A percentile compares a stretch with the other conserved stretches of the same genome.
These are phyloP conservation scores for Hygrophoropsis aurantiaca DNA, from an alignment of 768 basidiomycete species.

Conservation along the genomic window DNA sequence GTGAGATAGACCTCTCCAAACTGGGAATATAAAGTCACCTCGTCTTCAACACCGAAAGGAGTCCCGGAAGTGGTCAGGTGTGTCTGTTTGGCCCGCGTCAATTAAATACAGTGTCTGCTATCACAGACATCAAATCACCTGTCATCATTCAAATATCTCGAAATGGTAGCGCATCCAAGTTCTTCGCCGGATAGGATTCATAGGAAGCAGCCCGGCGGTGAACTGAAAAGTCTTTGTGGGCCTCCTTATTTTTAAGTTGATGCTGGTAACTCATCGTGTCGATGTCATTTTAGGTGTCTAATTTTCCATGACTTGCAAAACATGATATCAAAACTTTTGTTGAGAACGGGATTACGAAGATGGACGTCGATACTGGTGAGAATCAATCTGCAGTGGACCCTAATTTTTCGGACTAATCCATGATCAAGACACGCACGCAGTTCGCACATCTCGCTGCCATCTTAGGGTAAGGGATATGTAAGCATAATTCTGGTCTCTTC, in stretches of 20 bases:
- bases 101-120: constrained; percentile 8
- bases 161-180: constrained; percentile 64
- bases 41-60: constrained; percentile 62
- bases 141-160: constrained; percentile 71
- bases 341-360: constrained; percentile 65
- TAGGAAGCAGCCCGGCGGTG: constrained; percentile 46
- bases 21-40: constrained; percentile 54
- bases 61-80: constrained; percentile 62
- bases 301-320: constrained; percentile 72
- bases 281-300: constrained; percentile 43
- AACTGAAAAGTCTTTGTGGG: constrained; percentile 51
- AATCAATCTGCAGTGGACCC: background rate
- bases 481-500: too few species aligned
- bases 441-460: constrained; percentile 58
- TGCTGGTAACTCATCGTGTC: too few species aligned
- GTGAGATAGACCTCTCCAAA: constrained; percentile 12
- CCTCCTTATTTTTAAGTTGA: too few species aligned
- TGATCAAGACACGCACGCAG: constrained; percentile 32
- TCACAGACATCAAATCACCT: constrained; percentile 60
- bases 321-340: constrained; percentile 66
- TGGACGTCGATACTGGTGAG: constrained; percentile 62
- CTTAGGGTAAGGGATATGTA: constrained; percentile 30
- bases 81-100: too few species aligned
- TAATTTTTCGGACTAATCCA: constrained; percentile 4
- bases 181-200: too few species aligned